A percentile compares a stretch with the other conserved stretches of the same genome.
Conservation (phyloP, 306 rosid species). For the Cucumis sativus region Cucumber_9930_V3 NC_026655.2:24780501-24781000, state of each 20-base stretch:
- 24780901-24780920: too few relatives aligned
- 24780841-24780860: too few relatives aligned
- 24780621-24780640: background rate
- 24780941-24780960: too few relatives aligned
- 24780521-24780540: background rate
- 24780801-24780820: background rate
- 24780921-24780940: too few relatives aligned
- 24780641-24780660: background rate
- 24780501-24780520: slow-evolving; percentile 6
- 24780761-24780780: background rate
- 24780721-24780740: background rate
- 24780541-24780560: slow-evolving; percentile 8
- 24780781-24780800: background rate
- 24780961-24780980: too few relatives aligned
- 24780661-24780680: background rate
- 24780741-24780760: background rate
- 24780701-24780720: background rate
- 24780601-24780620: background rate
- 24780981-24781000: too few relatives aligned
- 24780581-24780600: slow-evolving; percentile 6
- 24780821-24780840: background rate
- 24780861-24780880: too few relatives aligned
- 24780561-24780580: background rate
- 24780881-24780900: too few relatives aligned
- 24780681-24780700: slow-evolving; percentile 2